Percentiles rank a stretch among this genome's conserved stretches.
Conservation (phyloP, 2,329 filamentous ascomycete genomes). For the Penicillium janthinellum region DNA sequence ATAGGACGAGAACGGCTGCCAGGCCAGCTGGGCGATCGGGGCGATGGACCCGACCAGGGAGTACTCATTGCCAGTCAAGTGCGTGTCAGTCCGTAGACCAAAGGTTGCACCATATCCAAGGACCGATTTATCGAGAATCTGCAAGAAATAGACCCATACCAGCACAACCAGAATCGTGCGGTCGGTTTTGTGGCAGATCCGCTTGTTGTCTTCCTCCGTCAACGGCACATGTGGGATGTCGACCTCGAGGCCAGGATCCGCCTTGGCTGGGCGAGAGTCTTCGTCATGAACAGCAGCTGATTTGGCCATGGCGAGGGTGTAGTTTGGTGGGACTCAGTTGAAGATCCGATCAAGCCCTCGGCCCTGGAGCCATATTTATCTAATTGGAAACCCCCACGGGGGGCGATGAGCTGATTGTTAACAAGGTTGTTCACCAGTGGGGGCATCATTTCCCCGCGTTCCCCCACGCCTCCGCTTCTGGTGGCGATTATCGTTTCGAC, state of each 20-base stretch:
- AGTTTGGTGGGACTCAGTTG: neutral
- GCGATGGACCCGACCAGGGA: constrained; percentile 60
- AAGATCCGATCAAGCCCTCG: neutral
- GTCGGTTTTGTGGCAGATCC: constrained; percentile 65
- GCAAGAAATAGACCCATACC: constrained; percentile 51
- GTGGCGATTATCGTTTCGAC: neutral
- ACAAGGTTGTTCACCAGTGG: neutral
- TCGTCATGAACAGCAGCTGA: constrained; percentile 25
- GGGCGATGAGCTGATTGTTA: neutral
- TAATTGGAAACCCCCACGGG: constrained; percentile 11
- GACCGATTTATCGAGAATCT: constrained; percentile 61
- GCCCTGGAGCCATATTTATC: constrained; percentile 4
- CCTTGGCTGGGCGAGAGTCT: constrained; percentile 11
- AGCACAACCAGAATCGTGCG: constrained; percentile 55
- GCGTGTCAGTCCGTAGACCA: constrained; percentile 53
- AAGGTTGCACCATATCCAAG: constrained; percentile 62
- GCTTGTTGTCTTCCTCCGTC: constrained; percentile 49
- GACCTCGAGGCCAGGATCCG: constrained; percentile 15
- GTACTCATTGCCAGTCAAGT: constrained; percentile 58
- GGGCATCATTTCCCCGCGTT: constrained; percentile 20
- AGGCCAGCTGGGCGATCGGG: constrained; percentile 62
- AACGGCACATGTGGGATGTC: constrained; percentile 29
- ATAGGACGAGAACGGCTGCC: constrained; percentile 62
- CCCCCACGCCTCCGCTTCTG: constrained; percentile 18
- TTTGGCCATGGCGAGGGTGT: constrained; percentile 21